Evolutionary conservation across 2,329 filamentous ascomycete species (phyloP).

Genomic region (Paracorniculantispora psalliotae): DNA sequence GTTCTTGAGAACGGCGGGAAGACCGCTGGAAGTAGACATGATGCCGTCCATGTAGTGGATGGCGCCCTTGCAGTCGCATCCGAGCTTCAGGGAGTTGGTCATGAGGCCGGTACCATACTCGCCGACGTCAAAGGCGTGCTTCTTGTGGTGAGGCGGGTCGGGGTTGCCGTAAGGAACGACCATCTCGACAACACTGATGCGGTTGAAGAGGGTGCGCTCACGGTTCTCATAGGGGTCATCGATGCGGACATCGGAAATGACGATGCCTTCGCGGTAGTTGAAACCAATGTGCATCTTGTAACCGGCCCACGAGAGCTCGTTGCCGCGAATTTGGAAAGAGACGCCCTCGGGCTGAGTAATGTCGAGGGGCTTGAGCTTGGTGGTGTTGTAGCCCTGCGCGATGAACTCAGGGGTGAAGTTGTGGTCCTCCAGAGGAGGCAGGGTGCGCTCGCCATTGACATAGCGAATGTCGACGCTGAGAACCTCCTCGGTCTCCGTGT

Average conservation of each 20-base stretch:
- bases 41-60: constrained; percentile 54
- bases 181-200: constrained; percentile 66
- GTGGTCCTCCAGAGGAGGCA: constrained; percentile 33
- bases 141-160: constrained; percentile 57
- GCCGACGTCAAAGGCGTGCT: constrained; percentile 66
- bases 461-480: constrained; percentile 39
- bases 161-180: constrained; percentile 64
- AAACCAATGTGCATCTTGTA: constrained; percentile 69
- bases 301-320: constrained; percentile 54
- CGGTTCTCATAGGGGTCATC: constrained; percentile 42
- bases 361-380: constrained; percentile 33
- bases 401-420: constrained; percentile 35
- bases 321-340: constrained; percentile 43
- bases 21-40: constrained; percentile 65
- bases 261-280: constrained; percentile 65
- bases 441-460: constrained; percentile 44
- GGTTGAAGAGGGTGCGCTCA: constrained; percentile 58
- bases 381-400: constrained; percentile 29
- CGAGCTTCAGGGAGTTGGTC: constrained; percentile 61
- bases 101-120: constrained; percentile 61
- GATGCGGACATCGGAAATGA: constrained; percentile 64
- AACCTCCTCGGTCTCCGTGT: constrained; percentile 44
- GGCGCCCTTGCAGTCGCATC: constrained; percentile 66
- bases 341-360: constrained; percentile 37
- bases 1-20: constrained; percentile 61